These are phyloP conservation scores for Circinella minor DNA, from an alignment of 371 early-diverging fungal genomes.

Conservation along the genomic window DNA sequence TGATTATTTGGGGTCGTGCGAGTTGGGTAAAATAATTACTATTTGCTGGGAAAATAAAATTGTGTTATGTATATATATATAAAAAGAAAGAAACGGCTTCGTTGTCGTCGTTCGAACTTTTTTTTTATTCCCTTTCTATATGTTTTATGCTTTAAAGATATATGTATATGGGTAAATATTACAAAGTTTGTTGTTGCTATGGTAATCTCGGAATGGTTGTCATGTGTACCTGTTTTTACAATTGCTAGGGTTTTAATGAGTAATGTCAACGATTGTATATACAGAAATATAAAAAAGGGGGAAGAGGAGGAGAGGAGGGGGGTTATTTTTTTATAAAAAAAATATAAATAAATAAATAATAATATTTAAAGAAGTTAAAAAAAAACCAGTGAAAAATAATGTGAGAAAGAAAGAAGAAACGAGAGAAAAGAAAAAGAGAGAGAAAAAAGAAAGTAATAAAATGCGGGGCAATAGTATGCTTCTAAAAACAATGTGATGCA, in stretches of 20 bases:
- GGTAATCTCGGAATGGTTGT: neutral
- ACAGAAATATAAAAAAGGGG: no score
- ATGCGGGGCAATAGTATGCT: neutral
- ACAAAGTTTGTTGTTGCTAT: no score
- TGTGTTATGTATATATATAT: no score
- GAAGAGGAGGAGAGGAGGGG: neutral
- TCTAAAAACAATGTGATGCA: constrained; percentile 8
- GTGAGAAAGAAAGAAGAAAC: constrained; percentile 4
- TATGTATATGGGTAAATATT: neutral
- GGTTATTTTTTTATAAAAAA: no score
- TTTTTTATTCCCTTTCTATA: neutral
- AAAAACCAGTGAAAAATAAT: no score
- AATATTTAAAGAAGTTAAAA: no score
- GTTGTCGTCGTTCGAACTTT: neutral
- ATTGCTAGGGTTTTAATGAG: neutral
- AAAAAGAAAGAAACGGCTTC: no score
- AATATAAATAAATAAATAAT: no score
- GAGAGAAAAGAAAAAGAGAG: constrained; percentile 3
- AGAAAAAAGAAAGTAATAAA: constrained; percentile 1
- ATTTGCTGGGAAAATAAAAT: no score
- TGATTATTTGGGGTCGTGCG: neutral
- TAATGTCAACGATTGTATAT: constrained; percentile 11
- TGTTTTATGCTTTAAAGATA: neutral
- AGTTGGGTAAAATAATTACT: neutral
- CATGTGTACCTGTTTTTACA: constrained; percentile 2